Evolutionary conservation across 2,329 filamentous ascomycete genomes (phyloP), one percentile per base, ranked within the genome.

Genomic region (Sporothrix pseudoabietina): DNA sequence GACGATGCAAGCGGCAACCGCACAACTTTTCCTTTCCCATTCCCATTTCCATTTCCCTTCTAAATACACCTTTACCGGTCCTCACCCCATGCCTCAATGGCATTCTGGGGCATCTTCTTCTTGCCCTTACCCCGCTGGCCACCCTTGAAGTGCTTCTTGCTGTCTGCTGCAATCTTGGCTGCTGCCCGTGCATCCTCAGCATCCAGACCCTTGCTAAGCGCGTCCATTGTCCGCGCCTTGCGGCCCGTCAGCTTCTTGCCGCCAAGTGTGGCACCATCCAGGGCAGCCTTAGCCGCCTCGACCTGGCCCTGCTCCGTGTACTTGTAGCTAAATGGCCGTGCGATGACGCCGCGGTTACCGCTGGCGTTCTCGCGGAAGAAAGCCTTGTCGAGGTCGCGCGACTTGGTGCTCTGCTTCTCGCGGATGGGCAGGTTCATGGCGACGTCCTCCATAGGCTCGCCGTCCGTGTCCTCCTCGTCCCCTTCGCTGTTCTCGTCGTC

Each of bases 71-170:
- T 39, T 22, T 41, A 61, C 41, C 49, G 39, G 22, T 66, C 41
- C 44, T 65, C 49, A 22, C 71, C 71, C 19, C 65, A 72, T 32
- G 73, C 74, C 9, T 75, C 74, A 9, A 63, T 49, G 35, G 74
- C 74, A 39, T 75, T 75, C 19, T 47, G 44, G 1, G 74, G 72
- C 59, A 47, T 49, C 70, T 82, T 81, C 69, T 81, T 80, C 78
- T 84, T 83, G 76, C 81, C 83, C 65, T 87, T 91, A 74, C 80
- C 81, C 61, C 75, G 77, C 75, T 88, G 87, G 55, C 90, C 89
- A n/a, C 88, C 91, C 84, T 97, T 97, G 82, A 94, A 96, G 83
- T 99, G 96, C 85, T 98, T 98, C 89, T 99, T 99, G 73, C 90
- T 88, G 70, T 85, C 85, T 72, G 85, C 85, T 74, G 87, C 78